Evolutionary conservation across 192 early-diverging fungal species (phyloP), one percentile per base, ranked within the genome.

Genomic region (Phlyctochytrium bullatum): DNA sequence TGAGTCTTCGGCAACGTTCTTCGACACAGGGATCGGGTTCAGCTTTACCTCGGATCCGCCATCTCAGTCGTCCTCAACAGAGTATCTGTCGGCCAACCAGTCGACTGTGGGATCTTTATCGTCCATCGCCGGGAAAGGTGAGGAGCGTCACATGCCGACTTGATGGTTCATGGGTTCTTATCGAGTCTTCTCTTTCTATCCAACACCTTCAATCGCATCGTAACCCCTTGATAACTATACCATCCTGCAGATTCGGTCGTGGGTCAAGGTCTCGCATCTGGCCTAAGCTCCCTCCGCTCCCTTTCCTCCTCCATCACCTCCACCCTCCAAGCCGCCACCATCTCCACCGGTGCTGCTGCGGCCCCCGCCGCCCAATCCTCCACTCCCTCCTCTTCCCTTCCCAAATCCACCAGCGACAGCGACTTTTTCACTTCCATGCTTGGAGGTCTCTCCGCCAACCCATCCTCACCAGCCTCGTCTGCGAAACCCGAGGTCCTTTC

Each of bases 401-500:
- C 40, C 10, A 57, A 14, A 6, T 10, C 54, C 25, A 25, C 54
- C 54, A 57, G 25, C 54, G 54, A 57, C 27, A 25, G 14, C 54
- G 54, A 57, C 54, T 57, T 57, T 57, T 57, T 57, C 54, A 10
- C 54, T 6, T 57, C 54, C 27, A 57, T 57, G 54, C 27, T 57
- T 10, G 54, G 54, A 24, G 54, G 54, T 6, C 25, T 57, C 27
- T 10, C 20, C 27, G 54, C 10, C 40, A 47, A 6, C 40, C 40
- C 10, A 20, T 47, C 40, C 20, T 20, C 40, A 20, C 40, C 40
- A 47, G 6, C 40, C 40, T 14, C 40, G 40, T 50, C 40, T 50
- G 12, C 40, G 40, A 50, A 50, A 50, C 40, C 40, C 40, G 40
- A 10, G n/a, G n/a, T n/a, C n/a, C n/a, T n/a, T n/a, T 14, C 40